Conservation (phyloP, 495 filamentous ascomycete species). For the Trichocladium uniseriatum region DNA sequence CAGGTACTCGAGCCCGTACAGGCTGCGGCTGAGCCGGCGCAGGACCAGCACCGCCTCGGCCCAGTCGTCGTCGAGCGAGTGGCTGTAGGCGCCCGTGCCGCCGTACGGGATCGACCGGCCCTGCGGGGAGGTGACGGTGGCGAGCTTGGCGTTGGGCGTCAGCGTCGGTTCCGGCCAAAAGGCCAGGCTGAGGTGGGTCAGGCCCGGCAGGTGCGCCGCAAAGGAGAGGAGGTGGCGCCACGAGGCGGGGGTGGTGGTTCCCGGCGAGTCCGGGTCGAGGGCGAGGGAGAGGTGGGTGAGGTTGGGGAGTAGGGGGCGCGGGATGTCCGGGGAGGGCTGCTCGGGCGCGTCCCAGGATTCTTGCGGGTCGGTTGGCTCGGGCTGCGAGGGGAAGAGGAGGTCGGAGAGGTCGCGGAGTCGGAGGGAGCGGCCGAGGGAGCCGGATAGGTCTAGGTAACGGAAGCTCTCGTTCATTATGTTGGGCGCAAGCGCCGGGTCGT, state of each 20-base stretch:
- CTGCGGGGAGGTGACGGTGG: constrained; percentile 34
- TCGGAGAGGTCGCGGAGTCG: constrained; percentile 51
- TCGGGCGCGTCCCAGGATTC: constrained; percentile 34
- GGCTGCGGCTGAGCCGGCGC: constrained; percentile 53
- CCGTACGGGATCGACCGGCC: constrained; percentile 43
- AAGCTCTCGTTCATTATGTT: constrained; percentile 43
- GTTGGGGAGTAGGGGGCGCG: constrained; percentile 35
- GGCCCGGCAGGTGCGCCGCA: constrained; percentile 48
- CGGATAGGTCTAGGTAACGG: constrained; percentile 53
- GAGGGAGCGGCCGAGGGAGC: constrained; percentile 50
- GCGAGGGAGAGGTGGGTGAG: constrained; percentile 50
- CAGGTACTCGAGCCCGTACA: constrained; percentile 67
- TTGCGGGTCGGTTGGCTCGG: constrained; percentile 1
- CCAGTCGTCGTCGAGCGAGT: constrained; percentile 56
- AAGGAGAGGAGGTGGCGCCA: constrained; percentile 61
- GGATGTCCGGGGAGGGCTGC: constrained; percentile 10
- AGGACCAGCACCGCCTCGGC: constrained; percentile 60
- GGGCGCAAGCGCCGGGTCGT: constrained; percentile 18
- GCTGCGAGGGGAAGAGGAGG: constrained; percentile 33
- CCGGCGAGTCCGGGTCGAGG: constrained; percentile 25
- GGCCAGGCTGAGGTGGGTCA: constrained; percentile 71
- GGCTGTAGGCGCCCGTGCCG: constrained; percentile 57
- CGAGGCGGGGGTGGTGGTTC: constrained; percentile 29
- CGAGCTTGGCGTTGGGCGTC: constrained; percentile 51
- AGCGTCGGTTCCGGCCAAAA: constrained; percentile 70